Base-by-base conservation (phyloP, 495 filamentous ascomycete species). In the Penicillium odoratum region DNA sequence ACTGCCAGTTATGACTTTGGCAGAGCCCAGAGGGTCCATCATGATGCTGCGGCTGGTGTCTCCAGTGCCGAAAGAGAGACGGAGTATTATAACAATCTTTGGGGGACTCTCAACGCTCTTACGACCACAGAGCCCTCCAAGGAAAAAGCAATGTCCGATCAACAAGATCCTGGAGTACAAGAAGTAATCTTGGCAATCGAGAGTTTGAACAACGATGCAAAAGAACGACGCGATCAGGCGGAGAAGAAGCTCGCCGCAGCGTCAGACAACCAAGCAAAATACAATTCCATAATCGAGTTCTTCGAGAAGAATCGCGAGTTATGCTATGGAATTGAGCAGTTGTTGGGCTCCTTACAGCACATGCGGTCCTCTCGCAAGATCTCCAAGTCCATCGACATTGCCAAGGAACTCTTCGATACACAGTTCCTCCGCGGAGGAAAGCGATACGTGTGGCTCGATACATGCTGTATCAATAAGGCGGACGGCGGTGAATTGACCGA, bases 401-500 rank as follows among this genome's bases (percentile, higher is more conserved):
- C 46, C 46, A 71, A 67, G 44, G 55, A 65, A 2, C 69, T 78
- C 11, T 75, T 78, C 45, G 66, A 73, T 43, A 52, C 33, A 7
- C 60, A 70, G 1, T 78, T 75, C 50, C 69, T 65, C 18, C 59
- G 55, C 15, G 63, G 61, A 3, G 71, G 69, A 48, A 75, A 72
- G 34, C 63, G 66, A 11, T 82, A 81, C 51, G 38, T 81, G 16
- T 81, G 78, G 78, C 71, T 74, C 11, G 77, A 80, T 62, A 78
- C 73, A 0, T 79, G 75, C 58, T 81, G 77, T 60, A 81, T 80
- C 60, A 71, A 80, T 62, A 80, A 77, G 52, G 54, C 57, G 2
- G 69, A 76, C 51, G 66, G 57, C 18, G 66, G 64, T 21, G 78
- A 79, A 59, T 64, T 74, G 16, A 68, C 66, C 16, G 70, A 74